phyloP scores from a whole-genome alignment of 768 basidiomycete genomes.

The Leccinum imitatum region DNA sequence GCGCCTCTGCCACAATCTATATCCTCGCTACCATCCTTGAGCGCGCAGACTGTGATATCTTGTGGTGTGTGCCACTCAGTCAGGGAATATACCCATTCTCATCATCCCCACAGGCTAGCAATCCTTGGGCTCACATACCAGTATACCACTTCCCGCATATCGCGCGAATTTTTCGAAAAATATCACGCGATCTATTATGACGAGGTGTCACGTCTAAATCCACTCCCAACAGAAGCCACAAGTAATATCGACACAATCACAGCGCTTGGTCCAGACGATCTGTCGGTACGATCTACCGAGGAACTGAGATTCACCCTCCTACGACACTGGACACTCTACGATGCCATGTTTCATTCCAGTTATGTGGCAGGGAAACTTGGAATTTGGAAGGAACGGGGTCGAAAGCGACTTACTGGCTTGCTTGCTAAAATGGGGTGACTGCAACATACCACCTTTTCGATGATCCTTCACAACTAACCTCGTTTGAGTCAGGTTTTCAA shows the following conservation, averaged over 20 bases:
- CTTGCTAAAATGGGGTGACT: conserved; percentile 97
- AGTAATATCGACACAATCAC: conserved; percentile 43
- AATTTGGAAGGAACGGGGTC: conserved; percentile 94
- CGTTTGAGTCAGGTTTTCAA: conserved; percentile 71
- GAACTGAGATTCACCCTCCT: conserved; percentile 95
- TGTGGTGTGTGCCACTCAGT: conserved; percentile 61
- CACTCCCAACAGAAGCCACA: conserved; percentile 42
- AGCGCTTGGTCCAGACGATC: conserved; percentile 78
- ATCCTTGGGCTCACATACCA: conserved; percentile 93
- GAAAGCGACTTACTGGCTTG: conserved; percentile 84
- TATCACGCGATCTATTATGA: conserved; percentile 81
- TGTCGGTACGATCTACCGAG: conserved; percentile 75
- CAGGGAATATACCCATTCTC: not conserved
- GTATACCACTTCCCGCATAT: conserved; percentile 85
- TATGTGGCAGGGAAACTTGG: conserved; percentile 95
- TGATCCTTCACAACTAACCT: conserved; percentile 8
- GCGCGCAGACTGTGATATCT: conserved; percentile 87
- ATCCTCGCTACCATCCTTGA: conserved; percentile 88
- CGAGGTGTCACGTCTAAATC: conserved; percentile 91
- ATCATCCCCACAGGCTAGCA: conserved; percentile 62
- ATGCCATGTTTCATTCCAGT: conserved; percentile 96
- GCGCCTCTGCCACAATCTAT: conserved; percentile 86
- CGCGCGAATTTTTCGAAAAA: conserved; percentile 80
- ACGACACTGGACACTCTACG: conserved; percentile 97
- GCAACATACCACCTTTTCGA: conserved; percentile 1